Base-by-base conservation (phyloP, 176 grass and related monocot species). In the Paspalum vaginatum region DNA sequence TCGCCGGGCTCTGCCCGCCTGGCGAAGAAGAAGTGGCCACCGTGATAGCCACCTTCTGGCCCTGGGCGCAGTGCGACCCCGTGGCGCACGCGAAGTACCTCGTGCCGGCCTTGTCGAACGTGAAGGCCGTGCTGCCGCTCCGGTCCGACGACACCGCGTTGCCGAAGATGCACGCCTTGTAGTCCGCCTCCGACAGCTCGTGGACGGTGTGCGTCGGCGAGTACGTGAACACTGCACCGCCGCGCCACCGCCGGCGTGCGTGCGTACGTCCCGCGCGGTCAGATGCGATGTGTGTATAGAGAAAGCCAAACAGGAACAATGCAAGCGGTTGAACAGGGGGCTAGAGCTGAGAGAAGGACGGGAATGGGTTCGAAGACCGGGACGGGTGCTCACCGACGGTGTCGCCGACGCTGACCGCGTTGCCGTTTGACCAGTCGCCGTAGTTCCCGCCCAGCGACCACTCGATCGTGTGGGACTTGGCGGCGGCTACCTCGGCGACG, bases 181-280 rank as follows among this genome's bases (percentile, higher is more conserved):
- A 89, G 71, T 87, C 73, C 57, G 9, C 53, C 25, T 54, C 22
- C 37, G 64, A 74, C 91, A 93, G 87, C 91, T 89, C 91, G 73
- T 75, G 32, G 2, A 93, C 87, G 25, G 85, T 82, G 57, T 93
- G 91, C 24, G 42, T 21, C 8, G 41, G 0, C 12, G 54, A n/a
- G 56, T 93, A 93, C 39, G 63, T 56, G 68, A 93, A 89, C 70
- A 77, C 91, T 89, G 87, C 59, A 42, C 5, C 50, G 22, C n/a
- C n/a, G n/a, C n/a, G n/a, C n/a, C n/a, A n/a, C n/a, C n/a, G n/a
- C n/a, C n/a, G n/a, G n/a, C n/a, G n/a, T n/a, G 4, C 72, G 20
- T 8, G 24, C 4, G 16, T 16, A 47, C 63, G 32, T 3, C 32
- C 32, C 32, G 32, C 32, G 20, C 63, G 17, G 39, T 42, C 55